Conservation (phyloP, 345 rosid genomes). For the Ceriops decandra region DNA sequence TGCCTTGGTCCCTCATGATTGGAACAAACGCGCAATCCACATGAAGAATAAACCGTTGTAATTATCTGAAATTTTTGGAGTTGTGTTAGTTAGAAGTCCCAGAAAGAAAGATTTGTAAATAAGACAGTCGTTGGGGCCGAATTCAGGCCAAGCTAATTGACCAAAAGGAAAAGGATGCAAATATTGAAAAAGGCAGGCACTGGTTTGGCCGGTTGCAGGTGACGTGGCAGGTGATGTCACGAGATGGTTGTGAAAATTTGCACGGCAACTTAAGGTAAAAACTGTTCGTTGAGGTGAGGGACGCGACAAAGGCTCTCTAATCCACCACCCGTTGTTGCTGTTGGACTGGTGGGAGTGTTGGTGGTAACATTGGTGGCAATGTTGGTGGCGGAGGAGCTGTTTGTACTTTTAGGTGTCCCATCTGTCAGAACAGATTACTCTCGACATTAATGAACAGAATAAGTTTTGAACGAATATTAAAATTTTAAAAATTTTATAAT, state of each 20-base stretch:
- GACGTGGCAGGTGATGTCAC: slow-evolving; percentile 12
- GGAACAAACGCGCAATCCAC: slow-evolving; percentile 1
- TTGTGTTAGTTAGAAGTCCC: background rate
- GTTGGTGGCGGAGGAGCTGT: background rate
- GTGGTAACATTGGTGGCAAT: background rate
- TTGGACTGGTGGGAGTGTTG: too few relatives aligned
- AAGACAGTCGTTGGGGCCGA: slow-evolving; percentile 9
- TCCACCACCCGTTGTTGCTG: too few relatives aligned
- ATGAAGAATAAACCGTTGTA: slow-evolving; percentile 5
- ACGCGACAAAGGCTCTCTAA: too few relatives aligned
- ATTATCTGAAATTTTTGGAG: slow-evolving; percentile 1
- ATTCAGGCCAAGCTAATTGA: background rate
- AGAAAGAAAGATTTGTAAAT: background rate
- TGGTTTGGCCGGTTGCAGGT: slow-evolving; percentile 1
- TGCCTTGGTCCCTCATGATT: background rate
- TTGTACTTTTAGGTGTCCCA: background rate
- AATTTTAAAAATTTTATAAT: too few relatives aligned
- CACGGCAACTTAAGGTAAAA: slow-evolving; percentile 18
- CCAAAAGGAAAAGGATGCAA: background rate
- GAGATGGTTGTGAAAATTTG: slow-evolving; percentile 23
- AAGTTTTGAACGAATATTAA: too few relatives aligned
- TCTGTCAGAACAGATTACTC: background rate
- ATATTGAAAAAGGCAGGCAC: background rate
- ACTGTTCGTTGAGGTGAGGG: background rate
- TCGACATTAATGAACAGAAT: background rate